Base-by-base conservation (phyloP, 1,284 basidiomycete genomes). In the Tetrapyrgos nigripes region DNA sequence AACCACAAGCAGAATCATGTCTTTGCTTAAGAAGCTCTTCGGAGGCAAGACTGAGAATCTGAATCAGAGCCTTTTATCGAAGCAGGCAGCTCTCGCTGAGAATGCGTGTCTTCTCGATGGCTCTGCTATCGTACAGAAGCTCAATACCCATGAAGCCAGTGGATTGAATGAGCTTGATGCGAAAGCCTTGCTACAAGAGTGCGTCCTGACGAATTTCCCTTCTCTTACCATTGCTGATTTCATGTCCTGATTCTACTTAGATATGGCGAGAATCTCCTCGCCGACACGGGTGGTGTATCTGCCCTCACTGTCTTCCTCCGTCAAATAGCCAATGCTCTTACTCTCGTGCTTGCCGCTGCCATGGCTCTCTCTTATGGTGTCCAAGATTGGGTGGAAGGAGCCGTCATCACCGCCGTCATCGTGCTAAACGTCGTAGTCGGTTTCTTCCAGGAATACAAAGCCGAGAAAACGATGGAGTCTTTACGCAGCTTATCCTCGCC, bases 291-390 rank as follows among this genome's bases (percentile, higher is more conserved):
- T 8, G 72, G 73, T 2, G 71, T 76, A 8, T 74, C 72, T 13
- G 71, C 74, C 0, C 62, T 68, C 59, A 62, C 67, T 43, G 73
- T 79, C 4, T 68, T 77, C 17, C 50, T 74, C 17, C 70, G 72
- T 14, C 76, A 77, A 60, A 11, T 62, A 73, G 75, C 76, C 4
- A 79, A 79, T 62, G 76, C 76, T 1, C 61, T 77, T 43, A 76
- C 71, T 17, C 59, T 76, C 6, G 75, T 81, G 3, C 71, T 85
- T 52, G 72, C 89, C 55, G 81, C 81, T 33, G 86, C 86, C 28
- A 80, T 89, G 75, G 82, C 82, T 8, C 79, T 88, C n/a, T 87
- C 85, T 4, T 85, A 88, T 59, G 87, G 82, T 57, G 83, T 84
- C 26, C 73, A 80, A 64, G 84, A 85, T 57, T 91, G 82, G 75